Percentiles rank a stretch among this genome's conserved stretches.
Conservation (phyloP, 495 filamentous ascomycete species). For the Sphaerosporella brunnea region DNA sequence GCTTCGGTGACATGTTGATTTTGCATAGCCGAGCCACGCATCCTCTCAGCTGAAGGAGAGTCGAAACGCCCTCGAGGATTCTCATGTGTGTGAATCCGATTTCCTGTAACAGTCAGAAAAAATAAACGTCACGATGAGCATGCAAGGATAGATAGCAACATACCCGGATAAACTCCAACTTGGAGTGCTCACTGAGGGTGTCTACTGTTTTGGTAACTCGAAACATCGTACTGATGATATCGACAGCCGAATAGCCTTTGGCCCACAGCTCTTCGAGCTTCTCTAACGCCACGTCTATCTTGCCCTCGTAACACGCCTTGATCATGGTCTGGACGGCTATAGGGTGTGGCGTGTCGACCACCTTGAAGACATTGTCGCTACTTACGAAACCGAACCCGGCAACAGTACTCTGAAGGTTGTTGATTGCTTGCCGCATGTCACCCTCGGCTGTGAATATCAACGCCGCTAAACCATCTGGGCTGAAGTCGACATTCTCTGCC, state of each 20-base stretch:
- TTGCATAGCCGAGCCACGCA: conserved; percentile 77
- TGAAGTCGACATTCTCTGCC: conserved; percentile 70
- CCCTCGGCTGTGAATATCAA: conserved; percentile 94
- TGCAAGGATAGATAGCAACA: not conserved
- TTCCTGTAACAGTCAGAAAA: conserved; percentile 33
- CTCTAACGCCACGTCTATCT: conserved; percentile 73
- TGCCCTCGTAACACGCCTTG: conserved; percentile 85
- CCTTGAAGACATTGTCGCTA: conserved; percentile 95
- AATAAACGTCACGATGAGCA: not conserved
- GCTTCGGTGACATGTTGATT: conserved; percentile 83
- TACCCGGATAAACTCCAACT: conserved; percentile 76
- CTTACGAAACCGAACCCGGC: conserved; percentile 96
- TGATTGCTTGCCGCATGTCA: conserved; percentile 98
- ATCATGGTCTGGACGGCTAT: conserved; percentile 98
- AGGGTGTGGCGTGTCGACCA: conserved; percentile 91
- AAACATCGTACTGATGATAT: conserved; percentile 99
- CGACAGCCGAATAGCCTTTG: conserved; percentile 84
- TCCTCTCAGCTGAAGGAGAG: conserved; percentile 77
- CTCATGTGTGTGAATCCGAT: conserved; percentile 99
- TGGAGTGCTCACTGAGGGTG: conserved; percentile 74
- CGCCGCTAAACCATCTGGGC: conserved; percentile 85
- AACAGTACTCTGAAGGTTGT: conserved; percentile 87
- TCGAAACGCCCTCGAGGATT: conserved; percentile 90
- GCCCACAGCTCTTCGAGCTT: conserved; percentile 82
- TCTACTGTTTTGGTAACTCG: conserved; percentile 89